Base-by-base conservation (phyloP, 176 grass and related monocot species). In the Stipa capillata region DNA sequence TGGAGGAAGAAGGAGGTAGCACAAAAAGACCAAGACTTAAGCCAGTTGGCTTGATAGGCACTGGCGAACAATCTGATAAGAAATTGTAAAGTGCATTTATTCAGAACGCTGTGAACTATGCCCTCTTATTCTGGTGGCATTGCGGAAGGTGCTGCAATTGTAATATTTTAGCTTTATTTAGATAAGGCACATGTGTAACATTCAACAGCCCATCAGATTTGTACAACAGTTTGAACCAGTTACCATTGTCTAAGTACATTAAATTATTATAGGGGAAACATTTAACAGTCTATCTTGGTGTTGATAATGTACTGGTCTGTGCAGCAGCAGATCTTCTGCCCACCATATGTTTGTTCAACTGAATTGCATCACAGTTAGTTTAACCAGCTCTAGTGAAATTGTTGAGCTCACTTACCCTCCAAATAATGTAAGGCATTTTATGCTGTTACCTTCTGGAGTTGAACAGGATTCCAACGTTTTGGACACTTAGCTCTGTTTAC, bases 1-100 rank as follows among this genome's bases (percentile, higher is more conserved):
- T 97, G 27, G 91, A 92, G 74, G 87, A 81, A 44, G 87, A 85
- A 68, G 89, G 84, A 48, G 90, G 76, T 62, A 82, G 85, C 70
- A 54, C 25, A 58, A 97, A 94, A 76, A 97, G 78, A 77, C 89
- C 91, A 82, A 97, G 73, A 74, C 45, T 94, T 35, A 44, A 80
- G 29, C 5, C 53, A 63, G 71, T 76, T 10, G 71, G 69, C 42
- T 74, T 84, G 43, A 52, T 45, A 74, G 54, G 61, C 62, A 45
- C 16, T 0, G 23, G 27, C 14, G 16, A 81, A 45, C 71, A 76
- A 44, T 85, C 70, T 55, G 77, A 74, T 64, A 76, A 76, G 51
- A 76, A 81, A 62, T 52, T 74, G 37, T 81, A 45, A 89, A 81
- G 31, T 12, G 44, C 48, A 13, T 29, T 64, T 59, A 34, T 35